Percentiles rank a stretch among this genome's conserved stretches.
Evolutionary conservation across 2,329 filamentous ascomycete genomes (phyloP).

Genomic region (Epichloe sp.): DNA sequence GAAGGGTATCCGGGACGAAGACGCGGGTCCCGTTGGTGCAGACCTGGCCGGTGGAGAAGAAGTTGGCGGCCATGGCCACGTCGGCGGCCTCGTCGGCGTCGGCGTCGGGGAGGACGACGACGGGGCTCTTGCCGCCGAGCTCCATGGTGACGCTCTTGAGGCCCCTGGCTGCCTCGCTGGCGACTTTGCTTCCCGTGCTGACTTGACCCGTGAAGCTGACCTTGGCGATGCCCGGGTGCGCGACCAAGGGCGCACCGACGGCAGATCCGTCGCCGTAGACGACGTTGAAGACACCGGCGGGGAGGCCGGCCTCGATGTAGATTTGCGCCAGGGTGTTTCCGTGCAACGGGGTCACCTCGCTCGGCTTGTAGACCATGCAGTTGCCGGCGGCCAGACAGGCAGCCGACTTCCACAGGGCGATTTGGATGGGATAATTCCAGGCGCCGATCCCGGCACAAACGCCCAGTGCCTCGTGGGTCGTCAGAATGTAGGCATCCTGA

Average conservation of each 20-base stretch:
- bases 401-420: slow-evolving; percentile 80
- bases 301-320: slow-evolving; percentile 66
- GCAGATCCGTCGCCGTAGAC: slow-evolving; percentile 62
- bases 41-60: slow-evolving; percentile 82
- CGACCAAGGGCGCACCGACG: slow-evolving; percentile 61
- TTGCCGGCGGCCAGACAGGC: slow-evolving; percentile 78
- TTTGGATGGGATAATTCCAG: slow-evolving; percentile 89
- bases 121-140: slow-evolving; percentile 73
- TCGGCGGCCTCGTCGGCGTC: slow-evolving; percentile 71
- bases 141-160: slow-evolving; percentile 95
- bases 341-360: slow-evolving; percentile 77
- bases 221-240: slow-evolving; percentile 63
- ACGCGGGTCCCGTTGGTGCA: slow-evolving; percentile 89
- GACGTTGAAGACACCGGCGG: slow-evolving; percentile 76
- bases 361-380: slow-evolving; percentile 84
- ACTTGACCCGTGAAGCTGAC: slow-evolving; percentile 87
- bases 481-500: slow-evolving; percentile 69
- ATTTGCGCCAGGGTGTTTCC: slow-evolving; percentile 62
- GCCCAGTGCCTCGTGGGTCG: slow-evolving; percentile 66
- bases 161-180: slow-evolving; percentile 55
- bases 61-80: slow-evolving; percentile 87
- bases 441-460: slow-evolving; percentile 81
- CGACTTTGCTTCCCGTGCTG: slow-evolving; percentile 70
- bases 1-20: slow-evolving; percentile 58
- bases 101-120: slow-evolving; percentile 69